Evolutionary conservation across 1,284 basidiomycete genomes (phyloP), one percentile per base, ranked within the genome.

Genomic region (Ceratobasidium sp.): DNA sequence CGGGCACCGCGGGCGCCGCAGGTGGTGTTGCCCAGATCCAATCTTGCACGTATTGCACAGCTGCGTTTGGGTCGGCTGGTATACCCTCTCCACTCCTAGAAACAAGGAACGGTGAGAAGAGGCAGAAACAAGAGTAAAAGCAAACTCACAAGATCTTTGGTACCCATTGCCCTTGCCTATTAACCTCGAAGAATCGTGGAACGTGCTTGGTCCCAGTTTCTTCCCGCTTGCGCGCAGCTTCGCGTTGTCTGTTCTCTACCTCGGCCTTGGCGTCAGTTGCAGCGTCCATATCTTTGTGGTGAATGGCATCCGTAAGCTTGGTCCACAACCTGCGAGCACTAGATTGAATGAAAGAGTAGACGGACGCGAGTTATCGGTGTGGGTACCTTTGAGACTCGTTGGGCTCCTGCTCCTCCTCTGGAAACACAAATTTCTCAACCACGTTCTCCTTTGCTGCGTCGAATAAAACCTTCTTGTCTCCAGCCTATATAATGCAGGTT

Each of bases 241-340:
- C 93, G 65, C 97, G 87, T 82, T 99, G 97, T 37, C 89, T 90
- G 79, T 98, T 96, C 84, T 99, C 97, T 1, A 99, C 95, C 14
- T 87, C 87, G 0, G 89, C 88, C 86, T 99, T 99, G 61, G 93
- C 93, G 51, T 90, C 88, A 9, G 96, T 98, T 13, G 98, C 98
- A 29, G 90, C 92, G 79, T 96, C 94, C 92, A 98, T 96, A 81
- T 99, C 94, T 80, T 92, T 94, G 56, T 85, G 85, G 66, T 88
- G 83, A 83, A 99, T 98, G 22, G 96, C 98, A 29, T 88, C 85
- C 19, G 97, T 99, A 53, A 99, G 86, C 73, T 90, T 88, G 49
- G 85, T 81, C 97, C 97, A 99, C 65, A 98, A 83, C 78, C 93
- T 92, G 59, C 22, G 41, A 27, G 29, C 22, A 66, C 7, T 56